Evolutionary conservation across 352 stramenopile genomes (phyloP), one percentile per base, ranked within the genome.

Genomic region (Pythium guiyangense): DNA sequence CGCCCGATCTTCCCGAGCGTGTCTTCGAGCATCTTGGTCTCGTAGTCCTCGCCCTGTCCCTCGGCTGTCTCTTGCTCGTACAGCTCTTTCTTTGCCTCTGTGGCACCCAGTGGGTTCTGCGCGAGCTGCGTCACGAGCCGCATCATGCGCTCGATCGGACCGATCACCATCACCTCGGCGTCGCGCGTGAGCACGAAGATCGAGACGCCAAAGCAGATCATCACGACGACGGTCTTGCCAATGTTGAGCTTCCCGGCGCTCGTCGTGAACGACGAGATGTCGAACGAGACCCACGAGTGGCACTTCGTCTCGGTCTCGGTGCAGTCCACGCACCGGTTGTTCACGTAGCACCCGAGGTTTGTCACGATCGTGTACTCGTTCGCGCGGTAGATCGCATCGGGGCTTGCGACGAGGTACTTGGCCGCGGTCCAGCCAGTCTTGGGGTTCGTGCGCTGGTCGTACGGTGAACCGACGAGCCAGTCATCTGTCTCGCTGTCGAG

Each of bases 61-160:
- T 84, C 69, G 6, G 88, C 76, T n/a, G n/a, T n/a, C n/a, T 75
- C 57, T 10, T 6, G 6, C 57, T 90, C 87, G 47, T 96, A 92
- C 18, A 93, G 74, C 46, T 93, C 82, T 17, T 63, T 65, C 57
- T 80, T 84, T 17, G 77, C 58, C 54, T 95, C 70, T 55, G 80
- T 84, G 44, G 85, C 79, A 0, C 82, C 79, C 0, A 92, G 63
- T 5, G 75, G 77, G 34, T 90, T 90, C 46, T 88, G 64, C 34
- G 80, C 74, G 4, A 88, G 70, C 56, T 92, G 78, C 14, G 60
- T 90, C 11, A 89, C 76, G 12, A 90, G 69, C 2, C 87, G 77
- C 67, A 98, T 96, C 91, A 99, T 98, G 6, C 94, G 81, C 66
- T 99, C 96, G 56, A 99, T 98, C 2, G 96, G 96, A 6, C 86